Evolutionary conservation across 2,329 filamentous ascomycete species (phyloP), one percentile per base, ranked within the genome.

Genomic region (Zelopaecilomyces penicillatus): DNA sequence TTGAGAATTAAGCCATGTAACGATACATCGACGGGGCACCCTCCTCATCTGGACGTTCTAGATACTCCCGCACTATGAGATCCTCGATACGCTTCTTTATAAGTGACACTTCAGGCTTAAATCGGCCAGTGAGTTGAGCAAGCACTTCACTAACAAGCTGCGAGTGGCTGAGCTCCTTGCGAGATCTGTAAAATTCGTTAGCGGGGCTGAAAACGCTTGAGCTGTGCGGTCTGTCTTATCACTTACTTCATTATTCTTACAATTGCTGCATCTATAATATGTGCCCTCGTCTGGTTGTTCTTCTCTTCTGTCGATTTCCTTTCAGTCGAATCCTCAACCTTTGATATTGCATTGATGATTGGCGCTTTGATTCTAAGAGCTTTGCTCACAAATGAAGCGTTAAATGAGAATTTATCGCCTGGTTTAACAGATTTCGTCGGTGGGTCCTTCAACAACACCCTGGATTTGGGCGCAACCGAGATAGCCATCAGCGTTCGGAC

Each of bases 331-430:
- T 80, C 87, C 65, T 97, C 91, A 1, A 95, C 85, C 65, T 88
- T 93, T 61, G 88, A 94, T 12, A 83, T 78, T 1, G 82, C 79
- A 41, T 80, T 85, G 53, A 95, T 85, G 5, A 93, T 84, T 26
- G 87, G 87, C 19, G 93, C 87, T 64, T 95, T 95, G 66, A 96
- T 87, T 62, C 87, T 88, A 57, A 93, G 76, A 41, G 85, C 82
- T 59, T 87, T 89, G 66, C 86, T 90, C 39, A 79, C 73, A 65
- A 95, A 97, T 10, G 80, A 73, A 30, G 82, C 70, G 59, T 97
- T 96, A 71, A 90, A 95, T 6, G 69, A 75, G 63, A 97, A 97
- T 28, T 68, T 75, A 62, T 97, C 91, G 0, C 80, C 80, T 0
- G 80, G 65, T 55, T 87, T 90, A 49, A 94, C 75, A 2, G 82